Base-by-base conservation (phyloP, 331 rosid genomes). In the Cucumis variabilis region DNA sequence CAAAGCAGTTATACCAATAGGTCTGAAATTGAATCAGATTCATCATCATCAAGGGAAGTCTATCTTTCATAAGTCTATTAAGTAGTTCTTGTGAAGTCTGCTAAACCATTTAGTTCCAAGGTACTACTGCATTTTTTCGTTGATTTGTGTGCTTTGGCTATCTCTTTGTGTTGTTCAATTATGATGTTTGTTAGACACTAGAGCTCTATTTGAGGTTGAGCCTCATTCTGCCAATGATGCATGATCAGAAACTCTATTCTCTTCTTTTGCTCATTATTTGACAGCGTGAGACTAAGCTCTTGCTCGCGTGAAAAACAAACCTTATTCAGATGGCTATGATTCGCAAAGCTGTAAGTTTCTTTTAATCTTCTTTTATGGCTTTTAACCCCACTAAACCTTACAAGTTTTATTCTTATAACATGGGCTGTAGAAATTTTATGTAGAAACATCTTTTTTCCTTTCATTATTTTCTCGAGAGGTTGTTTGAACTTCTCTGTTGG, bases 261-360 rank as follows among this genome's bases (percentile, higher is more conserved):
- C 98, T 95, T 74, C 99, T 98, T 21, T 88, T 95, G 93, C 98
- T 95, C 75, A 97, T 97, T 93, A 97, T 95, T 88, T 94, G 98
- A 37, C 98, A 94, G 92, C 94, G 98, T 0, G 99, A 97, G 91
- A 88, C 94, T 33, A 95, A 55, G 96, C 95, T 5, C 95, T 94
- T 82, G 92, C 94, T 0, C 96, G 91, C 73, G 93, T 97, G 1
- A 94, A 92, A 91, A 97, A 95, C 88, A 97, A 97, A 86, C 99
- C 98, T 79, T n/a, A 89, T 97, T 66, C 93, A 93, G 95, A 97
- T 97, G 98, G 97, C 98, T 65, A 93, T 89, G 92, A 97, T 97
- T 58, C 93, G 82, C 51, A 94, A 97, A 91, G 93, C 98, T 5
- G 98, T 97, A 90, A 84, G 12, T 17, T 19, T 24, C 10, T 24